Evolutionary conservation across 257 asterid genomes (phyloP).

Genomic region (Fraxinus quadrangulata): DNA sequence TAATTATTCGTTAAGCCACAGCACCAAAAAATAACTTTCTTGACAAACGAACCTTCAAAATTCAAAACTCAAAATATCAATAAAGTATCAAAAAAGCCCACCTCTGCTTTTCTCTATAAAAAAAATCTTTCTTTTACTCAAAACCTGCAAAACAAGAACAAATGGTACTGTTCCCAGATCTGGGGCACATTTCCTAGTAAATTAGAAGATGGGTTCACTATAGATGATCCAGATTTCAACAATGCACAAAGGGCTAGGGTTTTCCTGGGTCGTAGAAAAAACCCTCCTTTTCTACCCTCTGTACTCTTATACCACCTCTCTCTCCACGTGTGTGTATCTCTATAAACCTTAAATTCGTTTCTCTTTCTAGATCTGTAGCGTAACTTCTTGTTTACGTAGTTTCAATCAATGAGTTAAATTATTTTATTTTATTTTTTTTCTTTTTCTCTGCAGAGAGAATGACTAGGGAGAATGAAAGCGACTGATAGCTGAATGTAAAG

Average conservation of each 20-base stretch:
- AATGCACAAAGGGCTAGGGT: slow-evolving; percentile 45
- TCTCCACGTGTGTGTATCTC: slow-evolving; percentile 19
- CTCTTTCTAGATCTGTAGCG: slow-evolving; percentile 33
- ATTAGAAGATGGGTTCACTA: slow-evolving; percentile 8
- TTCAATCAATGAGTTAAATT: not conserved
- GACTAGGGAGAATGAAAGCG: not conserved
- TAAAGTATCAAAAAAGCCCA: slow-evolving; percentile 31
- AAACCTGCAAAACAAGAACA: slow-evolving; percentile 24
- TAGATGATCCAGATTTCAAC: slow-evolving; percentile 27
- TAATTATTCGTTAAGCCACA: slow-evolving; percentile 3
- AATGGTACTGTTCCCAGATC: slow-evolving; percentile 40
- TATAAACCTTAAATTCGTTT: not conserved
- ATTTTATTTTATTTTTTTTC: not conserved
- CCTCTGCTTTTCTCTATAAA: slow-evolving; percentile 15
- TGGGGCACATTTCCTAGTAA: slow-evolving; percentile 30
- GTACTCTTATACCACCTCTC: slow-evolving; percentile 24
- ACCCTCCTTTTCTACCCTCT: slow-evolving; percentile 29
- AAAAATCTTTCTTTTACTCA: slow-evolving; percentile 10
- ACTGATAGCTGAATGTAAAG: not conserved
- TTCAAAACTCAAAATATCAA: slow-evolving; percentile 19
- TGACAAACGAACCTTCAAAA: slow-evolving; percentile 21
- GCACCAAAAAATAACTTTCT: slow-evolving; percentile 23
- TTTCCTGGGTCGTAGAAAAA: slow-evolving; percentile 32
- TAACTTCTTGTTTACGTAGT: slow-evolving; percentile 25
- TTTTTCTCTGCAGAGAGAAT: not conserved